A percentile compares a stretch with the other conserved stretches of the same genome.
Evolutionary conservation across 371 early-diverging fungal genomes (phyloP).

Genomic region (Rhizopus stolonifer): DNA sequence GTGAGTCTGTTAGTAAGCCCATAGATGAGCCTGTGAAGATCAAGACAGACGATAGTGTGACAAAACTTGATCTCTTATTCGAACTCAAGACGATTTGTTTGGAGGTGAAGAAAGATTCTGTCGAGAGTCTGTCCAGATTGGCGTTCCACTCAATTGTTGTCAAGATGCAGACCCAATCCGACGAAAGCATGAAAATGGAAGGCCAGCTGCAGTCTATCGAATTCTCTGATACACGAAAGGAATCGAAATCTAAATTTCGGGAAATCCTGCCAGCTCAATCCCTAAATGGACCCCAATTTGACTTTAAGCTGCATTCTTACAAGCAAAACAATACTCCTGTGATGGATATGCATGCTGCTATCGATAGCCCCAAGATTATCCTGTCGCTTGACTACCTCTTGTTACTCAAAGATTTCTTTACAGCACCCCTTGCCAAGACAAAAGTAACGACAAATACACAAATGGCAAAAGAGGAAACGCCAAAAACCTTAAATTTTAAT

Average conservation of each 20-base stretch:
- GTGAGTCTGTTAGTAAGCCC: too few relatives aligned
- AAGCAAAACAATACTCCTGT: conserved; percentile 21
- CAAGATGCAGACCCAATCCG: conserved; percentile 64
- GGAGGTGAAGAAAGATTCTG: conserved; percentile 61
- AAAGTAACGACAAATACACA: conserved; percentile 31
- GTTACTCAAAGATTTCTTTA: conserved; percentile 69
- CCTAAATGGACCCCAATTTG: conserved; percentile 75
- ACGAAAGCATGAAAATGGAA: conserved; percentile 73
- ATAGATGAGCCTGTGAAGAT: too few relatives aligned
- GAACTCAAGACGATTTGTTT: conserved; percentile 25
- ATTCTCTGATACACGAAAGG: conserved; percentile 77
- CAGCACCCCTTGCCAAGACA: conserved; percentile 57
- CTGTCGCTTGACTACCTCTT: conserved; percentile 85
- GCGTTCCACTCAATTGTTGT: conserved; percentile 54
- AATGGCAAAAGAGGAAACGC: conserved; percentile 5
- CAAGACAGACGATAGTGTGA: too few relatives aligned
- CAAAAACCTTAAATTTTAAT: conserved; percentile 43
- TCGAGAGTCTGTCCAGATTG: conserved; percentile 47
- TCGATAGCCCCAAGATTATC: conserved; percentile 82
- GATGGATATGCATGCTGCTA: conserved; percentile 61
- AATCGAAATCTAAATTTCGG: conserved; percentile 76
- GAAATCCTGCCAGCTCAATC: conserved; percentile 77
- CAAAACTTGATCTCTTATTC: conserved; percentile 26
- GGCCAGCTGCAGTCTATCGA: conserved; percentile 69
- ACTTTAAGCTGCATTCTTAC: conserved; percentile 40